Evolutionary conservation across 306 rosid species (phyloP), one percentile per base, ranked within the genome.

Genomic region (Alnus rubra): DNA sequence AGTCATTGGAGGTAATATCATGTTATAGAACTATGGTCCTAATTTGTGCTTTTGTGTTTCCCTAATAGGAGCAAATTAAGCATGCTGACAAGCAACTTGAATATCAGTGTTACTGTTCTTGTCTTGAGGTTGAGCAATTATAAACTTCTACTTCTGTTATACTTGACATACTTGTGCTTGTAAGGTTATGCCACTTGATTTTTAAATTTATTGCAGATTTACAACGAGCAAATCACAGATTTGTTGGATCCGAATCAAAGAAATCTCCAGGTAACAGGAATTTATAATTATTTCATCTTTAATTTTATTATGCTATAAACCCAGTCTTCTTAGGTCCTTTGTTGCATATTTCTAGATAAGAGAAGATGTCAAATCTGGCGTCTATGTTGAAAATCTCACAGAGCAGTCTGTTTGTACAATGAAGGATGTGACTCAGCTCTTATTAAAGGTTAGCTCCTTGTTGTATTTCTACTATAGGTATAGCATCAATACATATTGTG

Each of bases 331-430:
- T 39, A 71, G 19, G 13, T 53, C 71, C 5, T 60, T 72, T 81
- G 19, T 45, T 84, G 72, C 48, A 39, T 39, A 56, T 56, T 76
- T 75, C 69, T 94, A 96, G 98, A 89, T 96, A 58, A 86, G 99
- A 84, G 99, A 96, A 90, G 99, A 93, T 84, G 99, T 96, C 77
- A 96, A 93, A 87, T 91, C 98, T 84, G 99, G 99, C 76, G 94
- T 96, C 28, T 96, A 96, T 89, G 98, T 96, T 50, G 99, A 96
- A 82, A 96, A 89, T 84, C 97, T 96, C 47, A 93, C 92, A 4
- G 99, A 91, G 88, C 88, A 96, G 86, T 86, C 84, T 55, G 98
- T 90, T 60, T 73, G 85, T 50, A 86, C 94, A 0, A 88, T 89
- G 86, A 81, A 83, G 69, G 99, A 96, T 86, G 94, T 93, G 75